Conservation (phyloP, 2,329 filamentous ascomycete genomes). For the Xylaria hypoxylon region DNA sequence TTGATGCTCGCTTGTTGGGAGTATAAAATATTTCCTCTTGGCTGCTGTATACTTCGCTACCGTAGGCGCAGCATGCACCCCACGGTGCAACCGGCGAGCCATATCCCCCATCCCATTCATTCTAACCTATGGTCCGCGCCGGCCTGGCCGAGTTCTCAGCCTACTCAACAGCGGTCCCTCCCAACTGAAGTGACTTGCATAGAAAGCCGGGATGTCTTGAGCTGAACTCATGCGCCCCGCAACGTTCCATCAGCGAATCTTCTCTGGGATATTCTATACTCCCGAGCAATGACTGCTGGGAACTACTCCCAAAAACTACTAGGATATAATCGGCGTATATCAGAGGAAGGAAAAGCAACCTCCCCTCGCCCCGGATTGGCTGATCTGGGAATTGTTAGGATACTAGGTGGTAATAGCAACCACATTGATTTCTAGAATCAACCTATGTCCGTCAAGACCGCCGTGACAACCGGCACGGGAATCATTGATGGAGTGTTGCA, state of each 20-base stretch:
- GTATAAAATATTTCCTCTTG: not conserved
- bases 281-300: not conserved
- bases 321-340: no score
- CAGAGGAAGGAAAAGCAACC: not conserved
- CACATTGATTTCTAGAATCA: no score
- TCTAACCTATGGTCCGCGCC: not conserved
- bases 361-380: not conserved
- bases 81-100: not conserved
- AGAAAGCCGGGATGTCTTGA: not conserved
- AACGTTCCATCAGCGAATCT: not conserved
- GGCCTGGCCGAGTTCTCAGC: not conserved
- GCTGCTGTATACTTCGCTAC: not conserved
- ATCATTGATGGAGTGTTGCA: no score
- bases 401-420: not conserved
- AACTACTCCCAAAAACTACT: not conserved
- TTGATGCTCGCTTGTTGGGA: not conserved
- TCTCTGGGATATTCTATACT: not conserved
- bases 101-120: not conserved
- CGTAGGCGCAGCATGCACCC: not conserved
- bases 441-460: not conserved
- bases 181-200: not conserved
- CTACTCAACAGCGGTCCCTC: not conserved
- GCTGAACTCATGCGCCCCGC: conserved; percentile 18
- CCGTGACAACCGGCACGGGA: no score
- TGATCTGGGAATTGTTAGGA: not conserved